phyloP scores from a whole-genome alignment of 2,329 filamentous ascomycete species.

The Dactylonectria estremocensis region DNA sequence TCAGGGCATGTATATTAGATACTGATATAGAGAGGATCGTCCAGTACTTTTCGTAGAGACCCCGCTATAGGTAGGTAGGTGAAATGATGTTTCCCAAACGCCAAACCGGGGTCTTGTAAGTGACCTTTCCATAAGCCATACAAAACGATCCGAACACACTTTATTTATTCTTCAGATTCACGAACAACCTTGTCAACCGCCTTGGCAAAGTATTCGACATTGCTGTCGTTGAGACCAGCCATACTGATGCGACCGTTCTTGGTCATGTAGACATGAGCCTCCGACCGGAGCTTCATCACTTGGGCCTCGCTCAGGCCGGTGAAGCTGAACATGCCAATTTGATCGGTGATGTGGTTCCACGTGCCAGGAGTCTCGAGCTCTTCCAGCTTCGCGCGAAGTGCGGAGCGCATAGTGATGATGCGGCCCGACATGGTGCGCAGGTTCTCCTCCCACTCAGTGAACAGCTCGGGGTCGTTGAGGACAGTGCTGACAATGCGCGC shows the following conservation, averaged over 20 bases:
- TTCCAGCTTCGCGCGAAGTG: conserved; percentile 85
- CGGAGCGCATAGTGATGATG: conserved; percentile 92
- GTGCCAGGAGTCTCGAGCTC: conserved; percentile 87
- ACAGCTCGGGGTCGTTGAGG: conserved; percentile 86
- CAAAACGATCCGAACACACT: conserved; percentile 40
- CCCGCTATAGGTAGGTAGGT: conserved; percentile 44
- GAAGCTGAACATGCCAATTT: conserved; percentile 99
- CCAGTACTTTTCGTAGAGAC: conserved; percentile 46
- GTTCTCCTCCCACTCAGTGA: conserved; percentile 93
- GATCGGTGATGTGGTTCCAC: conserved; percentile 98
- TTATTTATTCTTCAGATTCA: conserved; percentile 39
- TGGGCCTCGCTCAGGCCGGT: conserved; percentile 84
- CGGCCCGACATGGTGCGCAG: conserved; percentile 94
- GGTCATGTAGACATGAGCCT: conserved; percentile 90
- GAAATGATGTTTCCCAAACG: conserved; percentile 46
- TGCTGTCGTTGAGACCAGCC: conserved; percentile 95
- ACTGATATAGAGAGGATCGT: conserved; percentile 37
- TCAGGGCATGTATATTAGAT: conserved; percentile 27
- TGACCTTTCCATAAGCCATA: conserved; percentile 47
- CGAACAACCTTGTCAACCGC: conserved; percentile 87
- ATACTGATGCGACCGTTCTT: conserved; percentile 99
- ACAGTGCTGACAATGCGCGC: conserved; percentile 89
- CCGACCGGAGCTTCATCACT: conserved; percentile 77
- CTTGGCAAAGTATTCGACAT: conserved; percentile 93
- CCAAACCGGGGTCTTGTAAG: conserved; percentile 44